Base-by-base conservation (phyloP, 768 basidiomycete species). In the Mrakia blollopis region DNA sequence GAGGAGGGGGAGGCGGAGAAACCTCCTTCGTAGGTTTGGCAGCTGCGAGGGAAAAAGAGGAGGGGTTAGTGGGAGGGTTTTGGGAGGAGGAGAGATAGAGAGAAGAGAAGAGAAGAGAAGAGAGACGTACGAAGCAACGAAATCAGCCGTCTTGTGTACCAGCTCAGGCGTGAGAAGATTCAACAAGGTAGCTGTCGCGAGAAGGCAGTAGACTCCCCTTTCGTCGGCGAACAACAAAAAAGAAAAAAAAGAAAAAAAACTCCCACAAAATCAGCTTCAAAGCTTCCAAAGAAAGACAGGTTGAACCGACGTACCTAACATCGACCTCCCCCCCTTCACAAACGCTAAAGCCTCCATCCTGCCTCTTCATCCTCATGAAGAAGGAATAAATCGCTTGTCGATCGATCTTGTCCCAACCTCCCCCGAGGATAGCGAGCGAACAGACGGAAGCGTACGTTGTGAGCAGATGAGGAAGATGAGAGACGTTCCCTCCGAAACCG, bases 11-110 rank as follows among this genome's bases (percentile, higher is more conserved):
- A 77, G 28, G 76, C 90, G 0, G 92, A 87, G 81, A 99, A 95
- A 0, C 97, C 96, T 47, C 97, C 97, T 84, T 99, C 97, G 85
- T 96, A 98, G 0, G 95, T 98, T 83, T 98, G 97, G 82, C 93
- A 97, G 6, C 91, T 83, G 62, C 9, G 73, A 61, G 41, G 11
- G 21, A 10, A 61, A 28, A 50, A 23, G 28, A 60, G 32, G 54
- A 23, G 28, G 50, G 32, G 54, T 44, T 9, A 74, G 67, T 30
- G 10, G 73, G 73, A 21, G 21, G 35, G 9, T 41, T 16, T 35
- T 6, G 67, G 52, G 30, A 28, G 71, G 18, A n/a, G 25, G 1
- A 37, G 52, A 25, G 44, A 37, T n/a, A n/a, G 67, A 62, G 30
- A 28, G 71, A 25, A 76, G 18, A n/a, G 25, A 5, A 37, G 52